Evolutionary conservation across 306 rosid species (phyloP).

Genomic region (Hippophae tibetana): DNA sequence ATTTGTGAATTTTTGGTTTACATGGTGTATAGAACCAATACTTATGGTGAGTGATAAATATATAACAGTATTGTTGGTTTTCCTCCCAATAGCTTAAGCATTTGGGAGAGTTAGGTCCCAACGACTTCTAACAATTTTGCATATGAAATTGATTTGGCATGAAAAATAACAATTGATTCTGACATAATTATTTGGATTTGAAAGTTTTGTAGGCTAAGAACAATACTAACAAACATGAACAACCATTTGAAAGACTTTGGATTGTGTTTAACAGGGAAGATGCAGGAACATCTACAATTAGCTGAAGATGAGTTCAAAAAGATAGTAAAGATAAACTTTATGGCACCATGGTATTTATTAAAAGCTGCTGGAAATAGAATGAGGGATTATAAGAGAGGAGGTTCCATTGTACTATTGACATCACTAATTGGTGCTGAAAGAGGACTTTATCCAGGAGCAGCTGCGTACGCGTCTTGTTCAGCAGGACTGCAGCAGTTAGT

Average conservation of each 20-base stretch:
- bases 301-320: slow-evolving; percentile 49
- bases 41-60: too few species aligned
- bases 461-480: slow-evolving; percentile 51
- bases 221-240: too few species aligned
- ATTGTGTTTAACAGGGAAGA: slow-evolving; percentile 44
- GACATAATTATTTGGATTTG: too few species aligned
- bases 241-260: background rate
- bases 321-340: slow-evolving; percentile 53
- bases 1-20: too few species aligned
- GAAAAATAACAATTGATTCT: too few species aligned
- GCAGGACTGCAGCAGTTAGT: slow-evolving; percentile 75
- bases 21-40: too few species aligned
- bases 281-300: slow-evolving; percentile 49
- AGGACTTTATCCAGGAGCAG: slow-evolving; percentile 69
- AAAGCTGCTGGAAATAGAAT: slow-evolving; percentile 67
- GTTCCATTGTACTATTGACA: slow-evolving; percentile 64
- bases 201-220: too few species aligned
- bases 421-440: slow-evolving; percentile 61
- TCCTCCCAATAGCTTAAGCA: too few species aligned
- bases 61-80: too few species aligned
- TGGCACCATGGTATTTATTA: slow-evolving; percentile 68
- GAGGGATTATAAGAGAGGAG: slow-evolving; percentile 55
- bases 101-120: too few species aligned
- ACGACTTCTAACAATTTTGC: too few species aligned
- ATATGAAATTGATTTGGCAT: too few species aligned